Base-by-base conservation (phyloP, 2,329 filamentous ascomycete species). In the Exophiala bonariae region DNA sequence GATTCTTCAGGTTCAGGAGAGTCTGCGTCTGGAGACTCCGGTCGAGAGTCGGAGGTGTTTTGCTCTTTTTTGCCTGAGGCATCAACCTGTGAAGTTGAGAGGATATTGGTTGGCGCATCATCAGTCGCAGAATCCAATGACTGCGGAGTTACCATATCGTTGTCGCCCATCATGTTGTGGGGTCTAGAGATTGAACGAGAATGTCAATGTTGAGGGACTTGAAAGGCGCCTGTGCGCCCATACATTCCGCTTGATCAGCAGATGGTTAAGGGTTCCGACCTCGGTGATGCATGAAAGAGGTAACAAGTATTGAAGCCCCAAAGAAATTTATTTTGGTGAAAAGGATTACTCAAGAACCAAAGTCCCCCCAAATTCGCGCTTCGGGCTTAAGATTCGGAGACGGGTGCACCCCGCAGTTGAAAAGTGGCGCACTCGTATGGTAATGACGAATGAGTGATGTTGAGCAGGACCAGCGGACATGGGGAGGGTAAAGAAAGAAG, bases 241-340 rank as follows among this genome's bases (percentile, higher is more conserved):
- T 50, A 30, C 36, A 44, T 37, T 41, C 40, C 6, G 23, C 23
- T 26, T 26, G 23, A 26, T 26, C 23, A 26, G 23, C 23, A 6
- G 11, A 6, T 6, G 23, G 23, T 11, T 26, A 26, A 26, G 23
- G 11, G 23, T 26, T 32, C 44, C 41, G 43, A 39, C 18, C 28
- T 45, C 26, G 44, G 43, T 54, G 51, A 50, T 44, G 44, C 51
- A 54, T 50, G 26, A 22, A 47, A 44, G 38, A 23, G n/a, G 32
- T 9, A 13, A 22, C 13, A 28, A n/a, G n/a, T n/a, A 11, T 26
- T 26, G 23, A 40, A 36, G 33, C 16, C 20, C n/a, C 11, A 33
- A 23, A 20, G 34, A 43, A 41, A 34, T 37, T 9, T 32, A 26
- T 26, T 26, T 26, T 26, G 23, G 23, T 26, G 23, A 11, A 26